phyloP scores from a whole-genome alignment of 495 filamentous ascomycete genomes.

The Amniculicola lignicola region DNA sequence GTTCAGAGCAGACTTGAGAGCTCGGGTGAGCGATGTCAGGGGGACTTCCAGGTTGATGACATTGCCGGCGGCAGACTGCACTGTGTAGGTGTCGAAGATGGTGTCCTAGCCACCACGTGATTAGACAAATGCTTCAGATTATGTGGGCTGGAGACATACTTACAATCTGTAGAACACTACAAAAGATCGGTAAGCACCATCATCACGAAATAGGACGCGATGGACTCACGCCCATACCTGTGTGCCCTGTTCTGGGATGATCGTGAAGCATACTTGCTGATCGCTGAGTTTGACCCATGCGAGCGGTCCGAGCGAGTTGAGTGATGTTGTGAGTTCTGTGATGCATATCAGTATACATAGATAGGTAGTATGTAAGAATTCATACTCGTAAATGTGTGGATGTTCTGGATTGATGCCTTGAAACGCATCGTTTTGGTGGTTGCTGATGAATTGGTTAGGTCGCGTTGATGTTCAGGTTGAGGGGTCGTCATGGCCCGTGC shows the following conservation, averaged over 20 bases:
- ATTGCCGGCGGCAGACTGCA: slow-evolving; percentile 80
- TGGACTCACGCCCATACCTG: slow-evolving; percentile 91
- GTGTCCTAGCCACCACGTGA: slow-evolving; percentile 53
- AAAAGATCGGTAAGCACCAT: slow-evolving; percentile 4
- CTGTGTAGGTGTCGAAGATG: slow-evolving; percentile 84
- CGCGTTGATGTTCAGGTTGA: no score
- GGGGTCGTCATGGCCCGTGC: no score
- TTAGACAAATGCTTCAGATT: no score
- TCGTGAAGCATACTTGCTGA: slow-evolving; percentile 84
- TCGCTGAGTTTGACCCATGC: slow-evolving; percentile 91
- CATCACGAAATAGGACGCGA: background rate
- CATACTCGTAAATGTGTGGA: slow-evolving; percentile 79
- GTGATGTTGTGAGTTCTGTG: slow-evolving; percentile 76
- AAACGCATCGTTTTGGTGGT: slow-evolving; percentile 47
- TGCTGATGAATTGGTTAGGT: no score
- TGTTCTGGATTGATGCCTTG: slow-evolving; percentile 61
- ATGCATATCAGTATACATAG: background rate
- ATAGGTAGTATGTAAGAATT: background rate
- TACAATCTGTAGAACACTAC: slow-evolving; percentile 43
- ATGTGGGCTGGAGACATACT: slow-evolving; percentile 11
- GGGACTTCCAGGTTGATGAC: slow-evolving; percentile 95
- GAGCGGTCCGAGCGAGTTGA: slow-evolving; percentile 82
- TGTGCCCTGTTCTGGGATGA: slow-evolving; percentile 86
- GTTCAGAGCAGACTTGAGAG: slow-evolving; percentile 76
- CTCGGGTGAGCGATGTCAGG: slow-evolving; percentile 72